These are phyloP conservation scores for Cutaneotrichosporon cyanovorans DNA, from an alignment of 1,284 basidiomycete species.

Conservation along the genomic window DNA sequence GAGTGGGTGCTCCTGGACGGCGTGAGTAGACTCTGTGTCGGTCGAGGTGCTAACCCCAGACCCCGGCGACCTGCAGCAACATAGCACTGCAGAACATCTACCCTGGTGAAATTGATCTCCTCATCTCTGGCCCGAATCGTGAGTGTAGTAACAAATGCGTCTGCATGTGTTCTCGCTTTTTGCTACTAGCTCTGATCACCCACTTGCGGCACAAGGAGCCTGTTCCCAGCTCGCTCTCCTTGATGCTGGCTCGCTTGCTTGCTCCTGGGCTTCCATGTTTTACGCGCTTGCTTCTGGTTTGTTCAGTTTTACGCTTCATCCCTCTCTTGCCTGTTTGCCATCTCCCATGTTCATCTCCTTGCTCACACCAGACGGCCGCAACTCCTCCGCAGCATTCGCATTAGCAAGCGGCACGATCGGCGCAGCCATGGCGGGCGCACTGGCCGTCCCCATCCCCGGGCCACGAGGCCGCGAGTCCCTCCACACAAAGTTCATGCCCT, in stretches of 20 bases:
- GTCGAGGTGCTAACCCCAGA: conserved; percentile 49
- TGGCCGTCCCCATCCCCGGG: conserved; percentile 68
- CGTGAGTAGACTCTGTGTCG: conserved; percentile 53
- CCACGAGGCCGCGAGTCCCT: conserved; percentile 49
- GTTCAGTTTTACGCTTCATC: no score
- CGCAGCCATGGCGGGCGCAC: conserved; percentile 76
- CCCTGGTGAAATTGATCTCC: conserved; percentile 72
- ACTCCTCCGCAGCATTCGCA: conserved; percentile 73
- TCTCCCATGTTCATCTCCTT: no score
- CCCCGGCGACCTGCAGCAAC: conserved; percentile 83
- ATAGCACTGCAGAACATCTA: conserved; percentile 81
- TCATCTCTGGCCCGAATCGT: conserved; percentile 50
- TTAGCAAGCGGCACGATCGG: conserved; percentile 86
- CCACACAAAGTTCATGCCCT: conserved; percentile 41
- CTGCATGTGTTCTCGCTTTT: no score
- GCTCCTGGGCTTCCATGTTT: no score
- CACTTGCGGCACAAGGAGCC: no score
- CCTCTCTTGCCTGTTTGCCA: no score
- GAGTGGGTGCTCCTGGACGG: conserved; percentile 85
- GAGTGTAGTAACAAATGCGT: no score
- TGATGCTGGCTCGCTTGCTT: no score
- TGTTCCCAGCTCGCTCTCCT: no score
- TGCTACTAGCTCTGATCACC: no score
- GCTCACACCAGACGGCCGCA: conserved; percentile 55
- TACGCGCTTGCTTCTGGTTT: no score